A percentile compares a stretch with the other conserved stretches of the same genome.
Conservation (phyloP, 768 basidiomycete species). For the Termitomyces heimii region DNA sequence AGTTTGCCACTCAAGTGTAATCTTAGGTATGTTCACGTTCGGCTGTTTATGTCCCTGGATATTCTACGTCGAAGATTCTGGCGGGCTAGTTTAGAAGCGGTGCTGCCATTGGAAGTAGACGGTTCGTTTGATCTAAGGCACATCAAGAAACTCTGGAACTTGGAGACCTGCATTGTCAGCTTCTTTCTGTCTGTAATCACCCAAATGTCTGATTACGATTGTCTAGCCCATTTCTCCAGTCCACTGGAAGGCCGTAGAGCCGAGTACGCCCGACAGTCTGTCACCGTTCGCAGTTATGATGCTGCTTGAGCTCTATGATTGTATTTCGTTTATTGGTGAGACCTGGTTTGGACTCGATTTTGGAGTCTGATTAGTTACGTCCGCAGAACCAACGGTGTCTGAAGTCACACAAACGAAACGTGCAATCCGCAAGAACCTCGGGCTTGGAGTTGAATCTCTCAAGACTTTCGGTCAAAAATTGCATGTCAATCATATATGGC, state of each 20-base stretch:
- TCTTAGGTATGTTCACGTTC: slow-evolving; percentile 14
- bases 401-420: not conserved
- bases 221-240: slow-evolving; percentile 14
- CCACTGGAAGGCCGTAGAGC: slow-evolving; percentile 13
- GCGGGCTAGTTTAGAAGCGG: slow-evolving; percentile 12
- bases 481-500: not conserved
- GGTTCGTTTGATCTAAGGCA: slow-evolving; percentile 13
- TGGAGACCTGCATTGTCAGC: slow-evolving; percentile 14
- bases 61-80: not conserved
- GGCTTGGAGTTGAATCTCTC: not conserved
- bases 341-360: not conserved
- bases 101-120: slow-evolving; percentile 13
- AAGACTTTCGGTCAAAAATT: not conserved
- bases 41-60: slow-evolving; percentile 10
- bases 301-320: slow-evolving; percentile 10
- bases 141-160: slow-evolving; percentile 15
- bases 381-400: not conserved
- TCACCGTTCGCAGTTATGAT: slow-evolving; percentile 13
- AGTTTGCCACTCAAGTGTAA: not conserved
- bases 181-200: not conserved
- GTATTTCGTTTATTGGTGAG: slow-evolving; percentile 15
- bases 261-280: slow-evolving; percentile 7
- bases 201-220: not conserved
- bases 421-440: slow-evolving; percentile 1
- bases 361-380: not conserved